Percentiles rank a stretch among this genome's conserved stretches.
These are phyloP conservation scores for Besnoitia besnoiti DNA, from an alignment of 169 alveolate species.

Conservation along the genomic window DNA sequence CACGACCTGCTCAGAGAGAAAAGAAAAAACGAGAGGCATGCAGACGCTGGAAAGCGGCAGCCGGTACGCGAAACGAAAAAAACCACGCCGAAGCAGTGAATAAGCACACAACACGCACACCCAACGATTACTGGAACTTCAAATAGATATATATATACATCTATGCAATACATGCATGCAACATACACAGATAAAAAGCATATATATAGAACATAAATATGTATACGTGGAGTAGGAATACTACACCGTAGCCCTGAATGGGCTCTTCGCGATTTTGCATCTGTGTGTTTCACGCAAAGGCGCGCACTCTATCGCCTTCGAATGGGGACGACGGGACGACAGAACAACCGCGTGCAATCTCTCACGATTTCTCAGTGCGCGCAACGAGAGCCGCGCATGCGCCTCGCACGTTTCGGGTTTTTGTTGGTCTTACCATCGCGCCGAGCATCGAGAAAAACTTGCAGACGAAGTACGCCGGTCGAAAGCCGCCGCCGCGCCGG, in stretches of 20 bases:
- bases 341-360: too few relatives aligned
- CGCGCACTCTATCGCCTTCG: too few relatives aligned
- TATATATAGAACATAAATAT: too few relatives aligned
- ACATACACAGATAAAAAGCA: too few relatives aligned
- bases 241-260: neutral
- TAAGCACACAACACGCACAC: neutral
- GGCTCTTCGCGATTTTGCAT: neutral
- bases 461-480: conserved; percentile 60
- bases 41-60: neutral
- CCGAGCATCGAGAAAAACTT: conserved; percentile 58
- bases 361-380: too few relatives aligned
- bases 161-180: too few relatives aligned
- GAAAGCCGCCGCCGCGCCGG: conserved; percentile 68
- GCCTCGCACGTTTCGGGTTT: neutral
- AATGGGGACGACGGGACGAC: too few relatives aligned
- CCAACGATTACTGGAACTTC: neutral
- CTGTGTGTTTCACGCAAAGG: too few relatives aligned
- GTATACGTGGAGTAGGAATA: neutral
- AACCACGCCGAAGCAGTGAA: neutral
- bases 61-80: neutral
- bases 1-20: conserved; percentile 54
- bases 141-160: neutral
- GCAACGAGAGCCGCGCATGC: too few relatives aligned
- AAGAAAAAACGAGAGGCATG: neutral
- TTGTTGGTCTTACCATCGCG: conserved; percentile 61